These are phyloP conservation scores for Areca catechu DNA, from an alignment of 176 grass and related monocot species.

Conservation along the genomic window DNA sequence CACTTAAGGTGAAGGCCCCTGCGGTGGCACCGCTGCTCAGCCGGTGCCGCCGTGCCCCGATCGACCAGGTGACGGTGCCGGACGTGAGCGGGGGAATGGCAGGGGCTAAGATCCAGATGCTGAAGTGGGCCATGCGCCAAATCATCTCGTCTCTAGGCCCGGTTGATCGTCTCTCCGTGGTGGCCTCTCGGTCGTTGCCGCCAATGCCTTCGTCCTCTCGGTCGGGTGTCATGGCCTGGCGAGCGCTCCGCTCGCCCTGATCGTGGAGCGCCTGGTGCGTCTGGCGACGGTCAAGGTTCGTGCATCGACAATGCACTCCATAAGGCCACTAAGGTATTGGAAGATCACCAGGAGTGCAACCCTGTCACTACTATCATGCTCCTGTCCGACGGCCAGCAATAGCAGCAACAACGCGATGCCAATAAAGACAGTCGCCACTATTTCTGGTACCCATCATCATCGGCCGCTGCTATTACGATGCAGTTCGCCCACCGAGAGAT, in stretches of 20 bases:
- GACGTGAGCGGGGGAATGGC: slow-evolving; percentile 85
- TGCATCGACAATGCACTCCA: slow-evolving; percentile 62
- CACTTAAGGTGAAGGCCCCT: slow-evolving; percentile 77
- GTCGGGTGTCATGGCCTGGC: slow-evolving; percentile 66
- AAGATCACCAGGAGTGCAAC: slow-evolving; percentile 80
- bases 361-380: slow-evolving; percentile 91
- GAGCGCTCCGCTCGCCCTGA: slow-evolving; percentile 64
- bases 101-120: slow-evolving; percentile 77
- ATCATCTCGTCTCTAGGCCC: slow-evolving; percentile 63
- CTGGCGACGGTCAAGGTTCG: slow-evolving; percentile 24
- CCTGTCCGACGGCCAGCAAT: slow-evolving; percentile 52
- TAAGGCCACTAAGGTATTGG: slow-evolving; percentile 90
- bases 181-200: slow-evolving; percentile 61
- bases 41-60: slow-evolving; percentile 31
- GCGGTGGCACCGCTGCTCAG: slow-evolving; percentile 6
- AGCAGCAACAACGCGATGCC: background rate
- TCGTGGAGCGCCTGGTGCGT: slow-evolving; percentile 77
- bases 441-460: background rate
- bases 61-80: slow-evolving; percentile 85
- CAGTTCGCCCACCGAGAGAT: slow-evolving; percentile 83
- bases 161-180: slow-evolving; percentile 61
- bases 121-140: slow-evolving; percentile 74
- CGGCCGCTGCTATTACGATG: slow-evolving; percentile 18
- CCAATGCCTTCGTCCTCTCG: slow-evolving; percentile 69
- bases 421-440: background rate